Base-by-base conservation (phyloP, 2,329 filamentous ascomycete species). In the Trichoderma gracile region DNA sequence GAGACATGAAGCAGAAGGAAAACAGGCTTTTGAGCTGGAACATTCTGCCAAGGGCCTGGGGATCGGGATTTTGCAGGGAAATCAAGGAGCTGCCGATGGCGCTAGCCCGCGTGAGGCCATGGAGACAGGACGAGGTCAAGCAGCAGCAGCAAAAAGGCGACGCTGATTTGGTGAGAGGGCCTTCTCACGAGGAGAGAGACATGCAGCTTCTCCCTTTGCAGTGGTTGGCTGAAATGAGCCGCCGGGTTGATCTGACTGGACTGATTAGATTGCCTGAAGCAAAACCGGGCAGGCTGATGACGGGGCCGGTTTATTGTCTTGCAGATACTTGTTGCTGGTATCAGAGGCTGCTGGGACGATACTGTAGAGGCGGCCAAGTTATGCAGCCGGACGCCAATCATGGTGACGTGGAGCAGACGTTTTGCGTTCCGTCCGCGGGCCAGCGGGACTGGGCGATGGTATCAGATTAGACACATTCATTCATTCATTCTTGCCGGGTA, bases 1-100 rank as follows among this genome's bases (percentile, higher is more conserved):
- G 30, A 38, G 10, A 38, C 33, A 38, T 38, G 5, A 19, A 15
- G 52, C n/a, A 42, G 23, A 30, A 25, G 23, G 15, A 45, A 62
- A 62, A 54, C 59, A 54, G 59, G 59, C 49, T 62, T 46, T 46
- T 45, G 47, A 10, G 25, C 38, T 45, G 38, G 61, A 47, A 30
- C n/a, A 42, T n/a, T 30, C 42, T 33, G 38, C 47, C 25, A 59
- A 64, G 58, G 59, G 59, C 38, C 60, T 64, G 40, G 46, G 53
- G 49, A 69, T 69, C 68, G 68, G 63, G 65, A 33, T 64, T 68
- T 69, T 49, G 66, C 63, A 68, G 65, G 61, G 57, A 45, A 57
- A 69, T 69, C 68, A 59, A 69, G 67, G 63, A 66, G 64, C 55
- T 19, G 53, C 63, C 65, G 63, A 68, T 64, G 61, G 54, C 66